These are phyloP conservation scores for Colletotrichum kahawae DNA, from an alignment of 2,329 filamentous ascomycete genomes.

Conservation along the genomic window DNA sequence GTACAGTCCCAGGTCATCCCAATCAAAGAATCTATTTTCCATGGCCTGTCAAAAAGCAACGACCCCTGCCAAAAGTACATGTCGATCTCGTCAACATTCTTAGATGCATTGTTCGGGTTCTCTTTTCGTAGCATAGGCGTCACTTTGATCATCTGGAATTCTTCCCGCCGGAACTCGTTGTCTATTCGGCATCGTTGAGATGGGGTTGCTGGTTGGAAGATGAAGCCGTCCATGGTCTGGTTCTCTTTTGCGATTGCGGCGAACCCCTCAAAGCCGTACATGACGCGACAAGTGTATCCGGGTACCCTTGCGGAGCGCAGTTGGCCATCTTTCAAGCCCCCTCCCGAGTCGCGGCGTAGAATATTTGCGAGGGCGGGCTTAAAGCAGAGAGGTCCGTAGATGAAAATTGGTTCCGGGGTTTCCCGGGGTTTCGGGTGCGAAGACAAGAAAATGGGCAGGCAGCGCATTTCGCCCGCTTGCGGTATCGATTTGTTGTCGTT, in stretches of 20 bases:
- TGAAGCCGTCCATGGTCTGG: neutral
- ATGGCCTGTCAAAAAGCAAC: neutral
- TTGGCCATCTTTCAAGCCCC: neutral
- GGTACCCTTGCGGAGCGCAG: neutral
- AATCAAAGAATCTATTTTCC: neutral
- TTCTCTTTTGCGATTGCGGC: neutral
- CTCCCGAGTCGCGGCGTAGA: neutral
- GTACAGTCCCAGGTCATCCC: neutral
- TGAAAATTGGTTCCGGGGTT: neutral
- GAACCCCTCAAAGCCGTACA: neutral
- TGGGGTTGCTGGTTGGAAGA: neutral
- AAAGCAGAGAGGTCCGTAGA: neutral
- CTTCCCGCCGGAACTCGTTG: neutral
- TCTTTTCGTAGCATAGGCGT: neutral
- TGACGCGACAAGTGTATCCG: neutral
- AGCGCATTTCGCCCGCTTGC: neutral
- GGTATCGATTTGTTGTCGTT: neutral
- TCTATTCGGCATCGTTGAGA: neutral
- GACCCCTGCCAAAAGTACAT: neutral
- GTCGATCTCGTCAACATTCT: neutral
- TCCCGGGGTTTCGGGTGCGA: neutral
- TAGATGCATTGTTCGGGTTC: neutral
- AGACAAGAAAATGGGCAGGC: neutral
- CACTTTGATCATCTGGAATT: neutral
- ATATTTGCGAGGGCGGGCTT: neutral